phyloP scores from a whole-genome alignment of 2,329 filamentous ascomycete genomes.

The Calonectria hongkongensis region DNA sequence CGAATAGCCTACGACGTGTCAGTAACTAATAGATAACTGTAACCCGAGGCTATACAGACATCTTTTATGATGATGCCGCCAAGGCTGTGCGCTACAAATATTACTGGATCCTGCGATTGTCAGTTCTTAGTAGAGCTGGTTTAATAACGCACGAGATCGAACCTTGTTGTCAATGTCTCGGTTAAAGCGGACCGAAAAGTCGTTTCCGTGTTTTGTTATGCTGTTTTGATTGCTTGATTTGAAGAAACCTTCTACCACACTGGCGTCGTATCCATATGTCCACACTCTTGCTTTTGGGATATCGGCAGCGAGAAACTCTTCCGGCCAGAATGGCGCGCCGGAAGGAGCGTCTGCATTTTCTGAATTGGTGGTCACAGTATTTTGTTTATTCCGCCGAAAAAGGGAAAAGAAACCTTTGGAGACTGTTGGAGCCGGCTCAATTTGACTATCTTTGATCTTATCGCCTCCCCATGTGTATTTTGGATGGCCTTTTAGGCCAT shows the following conservation, averaged over 20 bases:
- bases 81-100: conserved; percentile 62
- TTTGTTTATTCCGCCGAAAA: neutral
- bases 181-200: conserved; percentile 56
- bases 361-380: neutral
- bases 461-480: conserved; percentile 57
- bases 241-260: conserved; percentile 60
- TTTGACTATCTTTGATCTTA: neutral
- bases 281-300: conserved; percentile 60
- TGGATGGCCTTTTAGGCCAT: conserved; percentile 60
- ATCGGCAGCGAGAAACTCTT: conserved; percentile 60
- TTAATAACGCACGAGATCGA: no score
- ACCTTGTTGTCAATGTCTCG: conserved; percentile 49
- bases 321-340: conserved; percentile 58
- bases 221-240: conserved; percentile 62
- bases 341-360: neutral
- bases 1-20: conserved; percentile 55
- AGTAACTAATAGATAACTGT: neutral
- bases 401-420: conserved; percentile 14
- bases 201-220: conserved; percentile 60
- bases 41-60: conserved; percentile 45
- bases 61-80: conserved; percentile 63
- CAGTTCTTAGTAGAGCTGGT: neutral
- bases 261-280: conserved; percentile 65
- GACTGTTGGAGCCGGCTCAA: neutral
- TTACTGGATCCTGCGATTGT: conserved; percentile 54